These are phyloP conservation scores for Hymenochaete sp. DNA, from an alignment of 1,284 basidiomycete genomes.

Conservation along the genomic window DNA sequence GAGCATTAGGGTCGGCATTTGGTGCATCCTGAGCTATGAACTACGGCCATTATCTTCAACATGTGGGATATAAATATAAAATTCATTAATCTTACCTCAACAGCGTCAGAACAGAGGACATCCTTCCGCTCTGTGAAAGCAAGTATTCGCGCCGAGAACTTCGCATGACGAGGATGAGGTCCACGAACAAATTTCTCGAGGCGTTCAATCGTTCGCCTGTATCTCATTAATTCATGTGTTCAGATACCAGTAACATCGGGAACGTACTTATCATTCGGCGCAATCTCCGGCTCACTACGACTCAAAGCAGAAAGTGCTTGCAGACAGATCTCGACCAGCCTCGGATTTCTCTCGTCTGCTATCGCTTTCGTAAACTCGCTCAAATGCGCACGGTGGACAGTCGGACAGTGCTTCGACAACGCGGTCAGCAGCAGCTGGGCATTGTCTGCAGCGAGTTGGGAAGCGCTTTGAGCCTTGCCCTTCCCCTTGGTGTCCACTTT, in stretches of 20 bases:
- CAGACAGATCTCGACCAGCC: constrained; percentile 59
- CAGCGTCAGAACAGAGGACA: constrained; percentile 42
- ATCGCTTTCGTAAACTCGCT: constrained; percentile 67
- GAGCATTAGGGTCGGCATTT: constrained; percentile 40
- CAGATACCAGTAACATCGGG: constrained; percentile 10
- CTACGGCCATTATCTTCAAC: constrained; percentile 28
- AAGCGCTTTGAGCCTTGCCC: constrained; percentile 29
- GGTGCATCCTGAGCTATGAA: constrained; percentile 50
- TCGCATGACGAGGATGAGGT: constrained; percentile 64
- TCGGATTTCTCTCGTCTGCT: constrained; percentile 52
- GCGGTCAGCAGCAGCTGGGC: constrained; percentile 46
- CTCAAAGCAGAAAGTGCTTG: constrained; percentile 68
- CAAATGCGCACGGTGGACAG: constrained; percentile 67
- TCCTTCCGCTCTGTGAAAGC: constrained; percentile 50
- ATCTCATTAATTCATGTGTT: background rate
- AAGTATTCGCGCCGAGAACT: constrained; percentile 80
- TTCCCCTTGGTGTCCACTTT: constrained; percentile 29
- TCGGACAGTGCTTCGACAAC: constrained; percentile 74
- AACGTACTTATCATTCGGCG: constrained; percentile 60
- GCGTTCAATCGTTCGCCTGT: constrained; percentile 59
- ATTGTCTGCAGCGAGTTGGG: constrained; percentile 33
- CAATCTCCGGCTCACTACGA: constrained; percentile 47
- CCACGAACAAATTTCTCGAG: constrained; percentile 54
- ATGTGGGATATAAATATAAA: constrained; percentile 5
- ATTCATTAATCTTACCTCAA: constrained; percentile 58